A percentile compares a stretch with the other conserved stretches of the same genome.
Conservation (phyloP, 257 asterid species). For the Ehretia macrophylla region DNA sequence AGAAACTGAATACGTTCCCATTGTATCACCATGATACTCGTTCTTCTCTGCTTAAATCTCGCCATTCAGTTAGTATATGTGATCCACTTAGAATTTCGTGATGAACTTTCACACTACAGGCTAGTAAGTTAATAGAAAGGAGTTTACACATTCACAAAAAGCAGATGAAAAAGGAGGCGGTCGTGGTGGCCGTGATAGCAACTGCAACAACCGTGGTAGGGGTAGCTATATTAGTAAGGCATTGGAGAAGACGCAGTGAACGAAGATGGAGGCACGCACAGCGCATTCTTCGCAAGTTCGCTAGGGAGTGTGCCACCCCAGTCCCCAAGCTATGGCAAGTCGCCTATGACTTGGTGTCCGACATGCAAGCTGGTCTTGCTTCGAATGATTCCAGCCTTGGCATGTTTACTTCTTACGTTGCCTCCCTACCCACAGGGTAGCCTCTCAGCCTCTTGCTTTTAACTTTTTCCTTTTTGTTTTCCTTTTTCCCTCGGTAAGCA, state of each 20-base stretch:
- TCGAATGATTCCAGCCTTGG: slow-evolving; percentile 25
- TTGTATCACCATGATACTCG: slow-evolving; percentile 25
- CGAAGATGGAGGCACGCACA: slow-evolving; percentile 46
- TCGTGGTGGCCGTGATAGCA: slow-evolving; percentile 35
- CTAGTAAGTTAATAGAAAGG: not conserved
- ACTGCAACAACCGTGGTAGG: slow-evolving; percentile 41
- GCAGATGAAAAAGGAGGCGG: slow-evolving; percentile 47
- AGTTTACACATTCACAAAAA: not conserved
- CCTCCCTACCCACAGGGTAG: slow-evolving; percentile 67
- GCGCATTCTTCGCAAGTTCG: slow-evolving; percentile 56
- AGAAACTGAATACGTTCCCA: too few species aligned
- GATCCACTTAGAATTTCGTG: not conserved
- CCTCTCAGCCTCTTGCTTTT: too few species aligned
- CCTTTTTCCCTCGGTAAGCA: not conserved
- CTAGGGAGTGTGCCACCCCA: slow-evolving; percentile 60
- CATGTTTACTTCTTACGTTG: slow-evolving; percentile 42
- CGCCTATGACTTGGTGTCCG: slow-evolving; percentile 48
- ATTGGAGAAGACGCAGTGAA: slow-evolving; percentile 42
- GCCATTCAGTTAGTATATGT: slow-evolving; percentile 17
- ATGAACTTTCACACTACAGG: not conserved
- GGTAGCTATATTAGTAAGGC: slow-evolving; percentile 29
- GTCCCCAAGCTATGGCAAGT: slow-evolving; percentile 52
- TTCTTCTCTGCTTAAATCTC: slow-evolving; percentile 20
- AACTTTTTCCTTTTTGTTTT: not conserved
- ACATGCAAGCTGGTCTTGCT: slow-evolving; percentile 43